phyloP scores from a whole-genome alignment of 1,139 yeast genomes.

The Geotrichum australiense region DNA sequence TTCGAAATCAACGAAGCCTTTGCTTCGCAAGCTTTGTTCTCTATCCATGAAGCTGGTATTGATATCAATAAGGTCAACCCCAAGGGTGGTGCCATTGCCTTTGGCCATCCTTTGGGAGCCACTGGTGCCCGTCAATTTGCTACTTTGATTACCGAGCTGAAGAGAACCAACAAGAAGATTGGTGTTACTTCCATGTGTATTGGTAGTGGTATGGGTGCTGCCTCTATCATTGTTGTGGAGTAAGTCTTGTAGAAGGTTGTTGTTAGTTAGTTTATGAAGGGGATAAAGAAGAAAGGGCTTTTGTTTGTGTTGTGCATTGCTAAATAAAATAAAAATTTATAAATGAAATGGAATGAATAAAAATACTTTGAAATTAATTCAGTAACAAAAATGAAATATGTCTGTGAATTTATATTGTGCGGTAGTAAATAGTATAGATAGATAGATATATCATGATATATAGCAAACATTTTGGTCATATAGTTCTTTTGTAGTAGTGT shows the following conservation, averaged over 20 bases:
- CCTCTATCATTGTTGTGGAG: conserved; percentile 74
- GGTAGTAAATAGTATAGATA: too few species aligned
- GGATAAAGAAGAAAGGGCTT: neutral
- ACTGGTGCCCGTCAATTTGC: conserved; percentile 96
- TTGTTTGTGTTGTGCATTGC: too few species aligned
- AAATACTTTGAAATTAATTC: neutral
- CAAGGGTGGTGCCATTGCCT: conserved; percentile 92
- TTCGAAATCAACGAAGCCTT: conserved; percentile 94
- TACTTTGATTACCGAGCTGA: conserved; percentile 72
- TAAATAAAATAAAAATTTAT: neutral
- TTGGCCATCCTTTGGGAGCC: conserved; percentile 94
- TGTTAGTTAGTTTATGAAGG: neutral
- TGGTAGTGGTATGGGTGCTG: conserved; percentile 99
- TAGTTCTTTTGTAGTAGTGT: too few species aligned
- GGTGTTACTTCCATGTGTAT: conserved; percentile 96
- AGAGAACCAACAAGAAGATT: conserved; percentile 57
- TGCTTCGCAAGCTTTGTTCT: conserved; percentile 86
- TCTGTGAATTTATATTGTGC: too few species aligned
- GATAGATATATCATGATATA: too few species aligned
- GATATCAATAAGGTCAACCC: conserved; percentile 74
- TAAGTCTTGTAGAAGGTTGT: conserved; percentile 25
- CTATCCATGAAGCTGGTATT: conserved; percentile 58
- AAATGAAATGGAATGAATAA: neutral
- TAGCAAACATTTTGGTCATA: too few species aligned
- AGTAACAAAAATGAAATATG: neutral